Evolutionary conservation across 208 protist genomes (phyloP).

Genomic region (Leishmania guyanensis): DNA sequence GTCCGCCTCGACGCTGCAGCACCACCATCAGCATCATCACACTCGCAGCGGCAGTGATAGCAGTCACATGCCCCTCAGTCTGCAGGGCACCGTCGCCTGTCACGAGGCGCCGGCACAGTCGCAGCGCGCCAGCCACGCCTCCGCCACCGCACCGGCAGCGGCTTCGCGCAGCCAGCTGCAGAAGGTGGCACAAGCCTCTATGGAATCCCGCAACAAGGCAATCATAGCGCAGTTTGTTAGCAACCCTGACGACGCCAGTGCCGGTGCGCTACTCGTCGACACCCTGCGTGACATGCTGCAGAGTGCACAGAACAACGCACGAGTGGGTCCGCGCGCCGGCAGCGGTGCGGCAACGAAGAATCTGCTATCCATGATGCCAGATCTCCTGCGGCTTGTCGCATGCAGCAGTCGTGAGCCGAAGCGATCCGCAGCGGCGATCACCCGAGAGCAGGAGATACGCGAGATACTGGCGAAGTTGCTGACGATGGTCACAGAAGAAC

Average conservation of each 20-base stretch:
- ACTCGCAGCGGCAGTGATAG: background rate
- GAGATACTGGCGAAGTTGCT: constrained; percentile 17
- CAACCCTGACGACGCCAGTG: constrained; percentile 42
- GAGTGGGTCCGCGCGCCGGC: background rate
- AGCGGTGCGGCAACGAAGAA: background rate
- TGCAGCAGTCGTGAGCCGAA: constrained; percentile 13
- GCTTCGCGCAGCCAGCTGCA: constrained; percentile 42
- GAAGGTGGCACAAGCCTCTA: constrained; percentile 49
- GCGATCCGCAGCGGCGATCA: constrained; percentile 13
- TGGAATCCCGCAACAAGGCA: constrained; percentile 45
- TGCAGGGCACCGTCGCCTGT: background rate
- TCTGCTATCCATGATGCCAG: constrained; percentile 14
- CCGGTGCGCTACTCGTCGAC: constrained; percentile 34
- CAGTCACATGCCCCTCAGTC: background rate
- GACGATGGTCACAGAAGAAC: constrained; percentile 2
- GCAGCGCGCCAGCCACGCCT: background rate
- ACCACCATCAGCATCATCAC: background rate
- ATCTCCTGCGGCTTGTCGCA: constrained; percentile 32
- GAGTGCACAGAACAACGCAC: constrained; percentile 17
- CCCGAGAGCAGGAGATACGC: constrained; percentile 21
- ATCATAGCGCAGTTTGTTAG: constrained; percentile 47
- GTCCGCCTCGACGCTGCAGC: background rate
- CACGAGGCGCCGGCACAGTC: background rate
- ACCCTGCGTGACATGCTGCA: constrained; percentile 31
- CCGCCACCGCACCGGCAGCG: background rate